Evolutionary conservation across 2,329 filamentous ascomycete species (phyloP).

Genomic region (Colletotrichum zoysiae): DNA sequence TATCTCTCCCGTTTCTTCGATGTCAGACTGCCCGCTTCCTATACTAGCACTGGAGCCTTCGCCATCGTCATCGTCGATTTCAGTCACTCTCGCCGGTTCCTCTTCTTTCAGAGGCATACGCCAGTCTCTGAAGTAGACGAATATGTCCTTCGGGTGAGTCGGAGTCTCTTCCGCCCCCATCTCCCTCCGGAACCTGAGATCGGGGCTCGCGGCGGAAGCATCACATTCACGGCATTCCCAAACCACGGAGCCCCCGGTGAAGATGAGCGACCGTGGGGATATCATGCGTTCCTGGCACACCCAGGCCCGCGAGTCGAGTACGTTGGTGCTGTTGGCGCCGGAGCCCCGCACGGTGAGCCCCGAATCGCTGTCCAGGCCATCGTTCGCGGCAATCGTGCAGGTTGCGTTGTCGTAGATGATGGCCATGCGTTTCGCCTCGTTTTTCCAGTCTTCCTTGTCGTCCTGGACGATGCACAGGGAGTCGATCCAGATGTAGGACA

Average conservation of each 20-base stretch:
- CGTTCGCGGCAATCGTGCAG: neutral
- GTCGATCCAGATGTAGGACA: constrained; percentile 20
- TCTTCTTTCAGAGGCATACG: neutral
- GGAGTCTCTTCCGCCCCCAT: neutral
- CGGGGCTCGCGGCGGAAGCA: neutral
- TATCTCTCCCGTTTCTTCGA: neutral
- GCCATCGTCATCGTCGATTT: neutral
- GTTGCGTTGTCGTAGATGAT: constrained; percentile 24
- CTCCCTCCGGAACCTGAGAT: neutral
- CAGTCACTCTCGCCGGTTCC: neutral
- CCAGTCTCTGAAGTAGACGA: constrained; percentile 24
- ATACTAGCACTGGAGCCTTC: neutral
- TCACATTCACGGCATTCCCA: constrained; percentile 30
- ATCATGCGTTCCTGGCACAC: constrained; percentile 24
- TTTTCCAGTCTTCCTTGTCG: constrained; percentile 10
- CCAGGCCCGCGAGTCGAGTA: constrained; percentile 17
- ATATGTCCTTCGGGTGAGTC: constrained; percentile 21
- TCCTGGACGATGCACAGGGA: constrained; percentile 12
- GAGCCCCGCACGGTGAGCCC: neutral
- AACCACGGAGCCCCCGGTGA: neutral
- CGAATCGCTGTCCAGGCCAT: constrained; percentile 5
- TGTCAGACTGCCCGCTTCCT: neutral
- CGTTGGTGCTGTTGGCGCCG: neutral
- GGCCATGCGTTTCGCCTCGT: constrained; percentile 11
- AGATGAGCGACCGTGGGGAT: constrained; percentile 13